Evolutionary conservation across 2,329 filamentous ascomycete genomes (phyloP).

Genomic region (Ascosphaera acerosa): DNA sequence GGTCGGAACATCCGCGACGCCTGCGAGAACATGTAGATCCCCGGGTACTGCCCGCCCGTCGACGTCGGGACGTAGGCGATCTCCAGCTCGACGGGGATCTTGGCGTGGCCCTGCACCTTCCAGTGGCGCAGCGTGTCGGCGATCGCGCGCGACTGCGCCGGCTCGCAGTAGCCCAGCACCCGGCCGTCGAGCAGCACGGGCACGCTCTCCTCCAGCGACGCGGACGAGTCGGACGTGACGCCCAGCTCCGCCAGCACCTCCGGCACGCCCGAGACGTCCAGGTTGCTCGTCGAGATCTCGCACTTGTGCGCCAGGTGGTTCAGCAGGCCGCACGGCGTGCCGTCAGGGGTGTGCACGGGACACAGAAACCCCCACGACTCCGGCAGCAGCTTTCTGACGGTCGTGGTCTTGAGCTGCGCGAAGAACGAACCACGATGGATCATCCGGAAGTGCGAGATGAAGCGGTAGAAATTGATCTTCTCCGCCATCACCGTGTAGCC

Average conservation of each 20-base stretch:
- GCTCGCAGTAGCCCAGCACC: conserved; percentile 74
- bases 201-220: conserved; percentile 58
- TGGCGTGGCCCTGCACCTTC: conserved; percentile 74
- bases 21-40: conserved; percentile 77
- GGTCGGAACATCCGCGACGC: conserved; percentile 71
- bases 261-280: conserved; percentile 52
- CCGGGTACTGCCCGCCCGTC: conserved; percentile 80
- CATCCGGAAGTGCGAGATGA: conserved; percentile 98
- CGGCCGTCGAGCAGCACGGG: conserved; percentile 75
- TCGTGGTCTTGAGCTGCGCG: conserved; percentile 88
- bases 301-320: conserved; percentile 95
- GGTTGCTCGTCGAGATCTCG: conserved; percentile 49
- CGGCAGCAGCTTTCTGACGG: conserved; percentile 78
- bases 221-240: conserved; percentile 47
- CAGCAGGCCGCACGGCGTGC: conserved; percentile 74
- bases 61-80: conserved; percentile 79
- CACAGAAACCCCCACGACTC: conserved; percentile 98
- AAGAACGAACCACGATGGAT: conserved; percentile 98
- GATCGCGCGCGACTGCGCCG: conserved; percentile 55
- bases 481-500: conserved; percentile 94
- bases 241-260: conserved; percentile 55
- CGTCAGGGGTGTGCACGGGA: conserved; percentile 92
- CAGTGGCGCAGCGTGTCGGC: conserved; percentile 74
- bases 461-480: conserved; percentile 96
- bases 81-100: conserved; percentile 61